A percentile compares a stretch with the other conserved stretches of the same genome.
phyloP scores from a whole-genome alignment of 2,329 filamentous ascomycete species.

The Blastomyces gilchristii region DNA sequence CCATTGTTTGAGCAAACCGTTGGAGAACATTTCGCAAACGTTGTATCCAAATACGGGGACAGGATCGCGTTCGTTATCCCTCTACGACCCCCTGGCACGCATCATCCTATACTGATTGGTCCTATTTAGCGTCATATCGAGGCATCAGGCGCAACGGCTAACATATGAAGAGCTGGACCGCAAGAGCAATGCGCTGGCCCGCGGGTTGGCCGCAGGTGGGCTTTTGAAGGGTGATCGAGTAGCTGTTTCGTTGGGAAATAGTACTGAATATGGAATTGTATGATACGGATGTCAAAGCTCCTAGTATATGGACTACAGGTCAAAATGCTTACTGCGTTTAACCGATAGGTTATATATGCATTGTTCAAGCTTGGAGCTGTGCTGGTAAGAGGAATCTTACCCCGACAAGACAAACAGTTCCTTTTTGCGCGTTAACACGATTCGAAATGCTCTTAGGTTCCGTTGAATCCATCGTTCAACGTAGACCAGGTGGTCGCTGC shows the following conservation, averaged over 20 bases:
- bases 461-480: slow-evolving; percentile 85
- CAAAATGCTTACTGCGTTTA: slow-evolving; percentile 1
- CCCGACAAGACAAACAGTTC: no score
- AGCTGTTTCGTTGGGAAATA: slow-evolving; percentile 78
- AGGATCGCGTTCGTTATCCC: slow-evolving; percentile 41
- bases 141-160: slow-evolving; percentile 52
- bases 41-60: slow-evolving; percentile 37
- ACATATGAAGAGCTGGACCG: slow-evolving; percentile 68
- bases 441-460: slow-evolving; percentile 44
- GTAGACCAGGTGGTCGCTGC: slow-evolving; percentile 66
- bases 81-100: background rate
- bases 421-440: background rate
- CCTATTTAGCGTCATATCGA: slow-evolving; percentile 43
- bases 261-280: slow-evolving; percentile 69
- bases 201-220: slow-evolving; percentile 57
- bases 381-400: slow-evolving; percentile 43
- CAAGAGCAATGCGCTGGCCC: slow-evolving; percentile 64
- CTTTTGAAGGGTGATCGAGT: slow-evolving; percentile 76
- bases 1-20: slow-evolving; percentile 40
- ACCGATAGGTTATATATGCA: slow-evolving; percentile 57
- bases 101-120: slow-evolving; percentile 5
- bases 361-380: slow-evolving; percentile 91
- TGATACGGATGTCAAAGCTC: slow-evolving; percentile 16
- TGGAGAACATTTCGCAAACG: slow-evolving; percentile 36
- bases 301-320: background rate